A percentile compares a stretch with the other conserved stretches of the same genome.
phyloP scores from a whole-genome alignment of 2,329 filamentous ascomycete species.

The Beauveria bassiana region DNA sequence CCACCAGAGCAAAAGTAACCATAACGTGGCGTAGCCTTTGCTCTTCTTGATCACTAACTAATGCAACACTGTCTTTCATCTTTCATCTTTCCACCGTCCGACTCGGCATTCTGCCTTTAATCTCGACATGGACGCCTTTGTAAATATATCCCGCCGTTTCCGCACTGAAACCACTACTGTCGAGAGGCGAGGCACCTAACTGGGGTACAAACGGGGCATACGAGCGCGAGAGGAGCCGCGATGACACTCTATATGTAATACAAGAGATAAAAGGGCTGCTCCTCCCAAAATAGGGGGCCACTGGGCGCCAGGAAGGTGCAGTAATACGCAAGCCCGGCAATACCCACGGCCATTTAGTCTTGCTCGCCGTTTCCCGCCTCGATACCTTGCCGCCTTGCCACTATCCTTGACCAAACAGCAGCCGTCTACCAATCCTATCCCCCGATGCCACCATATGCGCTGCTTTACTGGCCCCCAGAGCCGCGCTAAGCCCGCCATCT shows the following conservation, averaged over 20 bases:
- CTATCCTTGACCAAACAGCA: neutral
- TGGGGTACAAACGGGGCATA: neutral
- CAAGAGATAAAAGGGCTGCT: neutral
- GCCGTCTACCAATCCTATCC: constrained; percentile 1
- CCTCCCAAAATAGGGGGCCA: neutral
- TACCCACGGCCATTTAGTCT: neutral
- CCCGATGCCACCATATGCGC: constrained; percentile 1
- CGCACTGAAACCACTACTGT: neutral
- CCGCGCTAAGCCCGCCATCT: constrained; percentile 8
- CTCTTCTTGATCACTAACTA: neutral
- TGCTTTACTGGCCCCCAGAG: constrained; percentile 3
- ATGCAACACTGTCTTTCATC: neutral
- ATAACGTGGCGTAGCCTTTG: neutral
- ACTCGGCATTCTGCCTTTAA: neutral
- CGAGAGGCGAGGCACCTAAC: neutral
- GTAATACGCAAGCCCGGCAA: neutral
- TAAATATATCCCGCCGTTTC: neutral
- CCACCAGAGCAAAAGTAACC: neutral
- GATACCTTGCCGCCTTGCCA: neutral
- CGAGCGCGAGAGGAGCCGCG: neutral
- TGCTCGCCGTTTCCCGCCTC: neutral
- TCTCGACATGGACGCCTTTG: no score
- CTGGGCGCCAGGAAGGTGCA: neutral
- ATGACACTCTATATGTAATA: neutral
- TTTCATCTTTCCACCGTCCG: neutral